A percentile compares a stretch with the other conserved stretches of the same genome.
Conservation (phyloP, 2,329 filamentous ascomycete genomes). For the Fusarium caatingaense region DNA sequence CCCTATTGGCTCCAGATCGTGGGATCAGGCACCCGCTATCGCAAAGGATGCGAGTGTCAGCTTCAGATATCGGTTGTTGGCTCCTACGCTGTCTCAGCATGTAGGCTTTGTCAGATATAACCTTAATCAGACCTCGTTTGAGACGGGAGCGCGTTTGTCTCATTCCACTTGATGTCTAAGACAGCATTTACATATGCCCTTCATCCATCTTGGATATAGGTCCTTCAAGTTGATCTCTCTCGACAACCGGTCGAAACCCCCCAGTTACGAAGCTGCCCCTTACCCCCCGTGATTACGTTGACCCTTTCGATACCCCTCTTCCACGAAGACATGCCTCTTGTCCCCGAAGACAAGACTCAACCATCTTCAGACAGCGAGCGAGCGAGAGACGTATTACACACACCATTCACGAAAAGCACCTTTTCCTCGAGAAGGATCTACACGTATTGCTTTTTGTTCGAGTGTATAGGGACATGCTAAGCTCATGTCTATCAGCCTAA, state of each 20-base stretch:
- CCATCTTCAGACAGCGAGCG: neutral
- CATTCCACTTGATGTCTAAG: neutral
- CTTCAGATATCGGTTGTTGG: neutral
- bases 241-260: neutral
- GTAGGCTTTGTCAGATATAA: slow-evolving; percentile 9
- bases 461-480: neutral
- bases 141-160: neutral
- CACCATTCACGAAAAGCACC: neutral
- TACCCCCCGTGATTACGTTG: neutral
- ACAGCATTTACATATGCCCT: too few species aligned
- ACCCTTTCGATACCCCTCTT: neutral
- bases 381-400: neutral
- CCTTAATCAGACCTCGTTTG: slow-evolving; percentile 21
- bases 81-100: neutral
- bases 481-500: accelerated
- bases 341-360: neutral
- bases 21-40: neutral
- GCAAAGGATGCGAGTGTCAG: neutral
- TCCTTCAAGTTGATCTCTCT: too few species aligned
- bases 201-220: too few species aligned
- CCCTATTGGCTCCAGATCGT: slow-evolving; percentile 8
- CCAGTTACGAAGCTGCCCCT: neutral
- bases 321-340: neutral
- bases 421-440: accelerated
- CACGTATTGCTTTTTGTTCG: neutral